Percentiles rank a stretch among this genome's conserved stretches.
Evolutionary conservation across 169 alveolate species (phyloP).

Genomic region (Eimeria maxima): DNA sequence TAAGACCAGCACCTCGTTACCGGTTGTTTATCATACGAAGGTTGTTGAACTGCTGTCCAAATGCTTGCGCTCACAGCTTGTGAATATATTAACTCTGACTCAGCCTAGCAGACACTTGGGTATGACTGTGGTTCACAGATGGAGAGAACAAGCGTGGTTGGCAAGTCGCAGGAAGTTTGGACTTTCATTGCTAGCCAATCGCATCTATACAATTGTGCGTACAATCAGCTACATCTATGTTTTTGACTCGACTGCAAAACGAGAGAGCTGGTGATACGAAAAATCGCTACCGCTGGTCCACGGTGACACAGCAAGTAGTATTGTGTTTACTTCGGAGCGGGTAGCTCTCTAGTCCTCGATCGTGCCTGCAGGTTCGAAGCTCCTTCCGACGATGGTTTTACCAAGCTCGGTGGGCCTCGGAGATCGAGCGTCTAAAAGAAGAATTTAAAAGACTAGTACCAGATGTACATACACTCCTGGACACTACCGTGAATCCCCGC

Average conservation of each 20-base stretch:
- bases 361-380: conserved; percentile 12
- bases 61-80: neutral
- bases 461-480: neutral
- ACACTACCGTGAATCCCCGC: conserved; percentile 22
- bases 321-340: neutral
- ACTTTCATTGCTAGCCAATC: conserved; percentile 25
- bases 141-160: conserved; percentile 71
- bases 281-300: neutral
- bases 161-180: conserved; percentile 38
- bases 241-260: neutral
- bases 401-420: conserved; percentile 62
- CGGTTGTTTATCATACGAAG: neutral
- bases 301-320: too few relatives aligned
- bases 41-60: neutral
- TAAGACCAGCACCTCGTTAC: neutral
- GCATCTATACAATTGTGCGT: conserved; percentile 1
- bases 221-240: too few relatives aligned
- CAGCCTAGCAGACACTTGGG: neutral
- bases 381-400: conserved; percentile 56
- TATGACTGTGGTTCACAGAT: conserved; percentile 8
- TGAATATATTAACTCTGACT: neutral
- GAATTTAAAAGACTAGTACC: conserved; percentile 10
- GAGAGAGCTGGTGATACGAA: neutral
- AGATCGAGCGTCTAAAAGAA: conserved; percentile 23
- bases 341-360: neutral